Conservation (phyloP, 768 basidiomycete genomes). For the Pleurotus djamor region DNA sequence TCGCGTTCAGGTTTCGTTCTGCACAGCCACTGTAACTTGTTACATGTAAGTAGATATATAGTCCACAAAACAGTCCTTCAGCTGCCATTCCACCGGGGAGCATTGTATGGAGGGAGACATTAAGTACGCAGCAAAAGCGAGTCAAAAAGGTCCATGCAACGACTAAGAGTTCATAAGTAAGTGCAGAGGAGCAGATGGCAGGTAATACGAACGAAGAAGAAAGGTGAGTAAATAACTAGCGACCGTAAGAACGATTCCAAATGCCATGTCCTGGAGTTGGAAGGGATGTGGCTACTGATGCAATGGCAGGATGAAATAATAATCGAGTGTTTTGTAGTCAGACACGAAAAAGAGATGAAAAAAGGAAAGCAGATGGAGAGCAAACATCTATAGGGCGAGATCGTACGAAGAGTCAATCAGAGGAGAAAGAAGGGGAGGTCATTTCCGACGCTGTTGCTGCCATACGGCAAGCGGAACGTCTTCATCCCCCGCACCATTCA, state of each 20-base stretch:
- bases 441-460: constrained; percentile 71
- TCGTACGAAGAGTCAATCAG: background rate
- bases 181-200: background rate
- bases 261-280: background rate
- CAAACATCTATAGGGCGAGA: constrained; percentile 1
- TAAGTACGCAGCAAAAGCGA: background rate
- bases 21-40: background rate
- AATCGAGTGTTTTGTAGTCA: background rate
- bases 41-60: background rate
- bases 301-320: background rate
- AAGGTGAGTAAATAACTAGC: background rate
- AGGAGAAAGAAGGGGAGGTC: constrained; percentile 13
- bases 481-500: constrained; percentile 51
- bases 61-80: constrained; percentile 3
- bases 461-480: constrained; percentile 79
- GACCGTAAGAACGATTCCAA: background rate
- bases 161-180: constrained; percentile 3
- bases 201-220: background rate
- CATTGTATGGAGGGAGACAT: background rate
- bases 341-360: background rate
- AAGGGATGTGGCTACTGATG: background rate
- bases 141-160: background rate
- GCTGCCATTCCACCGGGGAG: background rate
- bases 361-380: background rate
- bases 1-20: background rate